A percentile compares a stretch with the other conserved stretches of the same genome.
Evolutionary conservation across 2,329 filamentous ascomycete species (phyloP).

Genomic region (Colletotrichum trifolii): DNA sequence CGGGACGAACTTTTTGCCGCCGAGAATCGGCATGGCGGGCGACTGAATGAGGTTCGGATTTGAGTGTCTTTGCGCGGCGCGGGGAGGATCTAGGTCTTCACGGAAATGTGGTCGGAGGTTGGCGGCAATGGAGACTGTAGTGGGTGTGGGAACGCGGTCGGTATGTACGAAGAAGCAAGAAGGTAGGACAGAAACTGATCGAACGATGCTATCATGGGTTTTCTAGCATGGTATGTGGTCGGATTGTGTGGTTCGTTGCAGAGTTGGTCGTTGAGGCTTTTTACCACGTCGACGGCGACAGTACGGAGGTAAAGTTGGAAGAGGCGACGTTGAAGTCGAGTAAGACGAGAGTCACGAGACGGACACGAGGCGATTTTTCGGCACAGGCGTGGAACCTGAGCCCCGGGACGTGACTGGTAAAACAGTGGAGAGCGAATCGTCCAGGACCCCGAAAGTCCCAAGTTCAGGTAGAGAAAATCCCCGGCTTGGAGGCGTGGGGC

Average conservation of each 20-base stretch:
- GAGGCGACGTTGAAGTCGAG: conserved; percentile 24
- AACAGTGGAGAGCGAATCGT: conserved; percentile 20
- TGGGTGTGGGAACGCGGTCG: not conserved
- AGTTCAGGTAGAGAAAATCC: conserved; percentile 5
- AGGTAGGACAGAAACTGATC: not conserved
- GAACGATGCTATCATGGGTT: conserved; percentile 3
- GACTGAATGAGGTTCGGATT: not conserved
- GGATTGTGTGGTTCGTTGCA: not conserved
- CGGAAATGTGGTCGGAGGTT: not conserved
- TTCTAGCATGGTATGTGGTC: conserved; percentile 8
- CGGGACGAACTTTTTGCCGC: conserved; percentile 61
- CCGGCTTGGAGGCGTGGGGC: not conserved
- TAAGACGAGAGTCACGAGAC: conserved; percentile 23
- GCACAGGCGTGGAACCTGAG: conserved; percentile 28
- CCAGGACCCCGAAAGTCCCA: conserved; percentile 32
- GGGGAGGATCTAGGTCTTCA: not conserved
- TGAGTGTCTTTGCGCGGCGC: not conserved
- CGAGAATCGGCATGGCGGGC: conserved; percentile 48
- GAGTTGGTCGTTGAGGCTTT: not conserved
- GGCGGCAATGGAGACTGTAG: not conserved
- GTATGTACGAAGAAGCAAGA: conserved; percentile 6
- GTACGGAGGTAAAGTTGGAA: conserved; percentile 30
- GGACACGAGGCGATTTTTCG: conserved; percentile 37
- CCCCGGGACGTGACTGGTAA: conserved; percentile 30
- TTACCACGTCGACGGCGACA: not conserved